These are phyloP conservation scores for Pittosporum tobira DNA, from an alignment of 129 eudicot genomes.

Conservation along the genomic window DNA sequence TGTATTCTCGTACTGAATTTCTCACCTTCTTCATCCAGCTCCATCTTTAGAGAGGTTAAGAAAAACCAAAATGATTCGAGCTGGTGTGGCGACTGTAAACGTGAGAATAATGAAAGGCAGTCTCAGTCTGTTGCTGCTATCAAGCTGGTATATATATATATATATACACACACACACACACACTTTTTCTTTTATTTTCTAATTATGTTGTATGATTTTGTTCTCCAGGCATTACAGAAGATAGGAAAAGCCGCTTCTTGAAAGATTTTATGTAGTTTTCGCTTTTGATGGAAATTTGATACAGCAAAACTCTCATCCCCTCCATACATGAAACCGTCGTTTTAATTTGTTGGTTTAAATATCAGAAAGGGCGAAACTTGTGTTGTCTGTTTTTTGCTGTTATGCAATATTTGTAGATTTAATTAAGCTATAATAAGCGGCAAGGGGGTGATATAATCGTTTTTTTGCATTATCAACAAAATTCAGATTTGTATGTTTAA, in stretches of 20 bases:
- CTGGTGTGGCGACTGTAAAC: slow-evolving; percentile 53
- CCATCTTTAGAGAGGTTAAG: slow-evolving; percentile 45
- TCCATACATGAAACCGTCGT: background rate
- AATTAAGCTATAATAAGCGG: background rate
- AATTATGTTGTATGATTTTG: too few relatives aligned
- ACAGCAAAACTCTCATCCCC: background rate
- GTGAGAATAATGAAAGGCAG: slow-evolving; percentile 45
- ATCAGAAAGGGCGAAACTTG: background rate
- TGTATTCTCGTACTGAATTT: background rate
- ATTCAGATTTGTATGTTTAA: too few relatives aligned
- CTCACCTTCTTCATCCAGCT: slow-evolving; percentile 21
- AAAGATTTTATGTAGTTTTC: background rate
- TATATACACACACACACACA: too few relatives aligned
- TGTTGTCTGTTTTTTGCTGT: background rate
- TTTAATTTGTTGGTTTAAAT: background rate
- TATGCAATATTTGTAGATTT: background rate
- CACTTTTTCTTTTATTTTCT: too few relatives aligned
- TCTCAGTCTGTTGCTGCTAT: slow-evolving; percentile 29
- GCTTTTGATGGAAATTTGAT: background rate
- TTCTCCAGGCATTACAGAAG: slow-evolving; percentile 28
- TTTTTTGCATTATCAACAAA: too few relatives aligned
- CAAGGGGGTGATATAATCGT: background rate
- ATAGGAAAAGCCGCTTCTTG: slow-evolving; percentile 19
- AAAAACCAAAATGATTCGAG: slow-evolving; percentile 43
- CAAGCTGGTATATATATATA: slow-evolving; percentile 35